phyloP scores from a whole-genome alignment of 768 basidiomycete species.

The Collybia sp. region DNA sequence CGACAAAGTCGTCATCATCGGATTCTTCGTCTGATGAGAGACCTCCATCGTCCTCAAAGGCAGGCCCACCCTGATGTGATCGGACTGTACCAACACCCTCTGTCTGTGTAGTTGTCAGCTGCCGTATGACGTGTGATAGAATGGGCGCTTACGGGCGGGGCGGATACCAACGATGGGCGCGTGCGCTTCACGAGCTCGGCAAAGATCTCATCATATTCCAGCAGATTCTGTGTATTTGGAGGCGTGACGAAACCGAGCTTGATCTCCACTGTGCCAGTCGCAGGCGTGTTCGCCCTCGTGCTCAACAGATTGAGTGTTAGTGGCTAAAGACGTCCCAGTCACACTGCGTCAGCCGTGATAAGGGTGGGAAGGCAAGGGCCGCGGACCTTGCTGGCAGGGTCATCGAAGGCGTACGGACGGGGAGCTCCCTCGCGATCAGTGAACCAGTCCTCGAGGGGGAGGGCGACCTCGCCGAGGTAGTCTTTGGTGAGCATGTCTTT shows the following conservation, averaged over 20 bases:
- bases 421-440: constrained; percentile 21
- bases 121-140: constrained; percentile 1
- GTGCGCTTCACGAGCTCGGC: constrained; percentile 59
- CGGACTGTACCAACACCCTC: constrained; percentile 84
- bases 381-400: constrained; percentile 64
- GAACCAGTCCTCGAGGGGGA: constrained; percentile 86
- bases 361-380: not conserved
- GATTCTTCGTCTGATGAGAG: constrained; percentile 42
- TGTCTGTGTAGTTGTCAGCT: constrained; percentile 43
- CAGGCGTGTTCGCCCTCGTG: constrained; percentile 32
- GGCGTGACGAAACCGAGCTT: constrained; percentile 44
- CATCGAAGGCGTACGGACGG: constrained; percentile 49
- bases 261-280: constrained; percentile 35
- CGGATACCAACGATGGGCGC: constrained; percentile 64
- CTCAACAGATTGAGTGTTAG: constrained; percentile 36
- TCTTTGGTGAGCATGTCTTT: constrained; percentile 89
- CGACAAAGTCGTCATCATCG: constrained; percentile 22
- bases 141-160: constrained; percentile 62
- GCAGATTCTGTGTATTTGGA: constrained; percentile 35
- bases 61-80: constrained; percentile 48
- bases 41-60: constrained; percentile 75
- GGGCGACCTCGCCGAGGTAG: constrained; percentile 83
- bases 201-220: constrained; percentile 60
- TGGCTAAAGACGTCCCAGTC: constrained; percentile 15
- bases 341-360: constrained; percentile 1